Evolutionary conservation across 2,329 filamentous ascomycete species (phyloP).

Genomic region (Ophiostoma sp.): DNA sequence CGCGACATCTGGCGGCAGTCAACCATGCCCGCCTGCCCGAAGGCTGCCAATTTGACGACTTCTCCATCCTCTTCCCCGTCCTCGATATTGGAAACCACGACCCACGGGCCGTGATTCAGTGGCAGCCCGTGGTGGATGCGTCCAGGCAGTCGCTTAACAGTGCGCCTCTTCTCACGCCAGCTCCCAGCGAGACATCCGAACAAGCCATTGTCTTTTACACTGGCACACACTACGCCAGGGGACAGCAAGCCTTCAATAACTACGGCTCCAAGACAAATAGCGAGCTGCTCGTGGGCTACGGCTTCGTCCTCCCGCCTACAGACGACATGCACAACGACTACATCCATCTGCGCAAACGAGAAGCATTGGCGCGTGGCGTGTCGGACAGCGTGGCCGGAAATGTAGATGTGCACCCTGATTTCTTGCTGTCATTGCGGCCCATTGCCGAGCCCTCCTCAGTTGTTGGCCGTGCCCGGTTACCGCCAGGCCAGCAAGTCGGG

Average conservation of each 20-base stretch:
- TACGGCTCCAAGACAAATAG: constrained; percentile 75
- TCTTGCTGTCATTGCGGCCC: constrained; percentile 55
- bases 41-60: constrained; percentile 50
- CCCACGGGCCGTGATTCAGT: constrained; percentile 58
- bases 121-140: constrained; percentile 51
- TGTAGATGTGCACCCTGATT: constrained; percentile 38
- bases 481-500: neutral
- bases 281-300: constrained; percentile 65
- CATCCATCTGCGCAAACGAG: constrained; percentile 54
- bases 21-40: constrained; percentile 34
- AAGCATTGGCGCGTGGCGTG: constrained; percentile 26
- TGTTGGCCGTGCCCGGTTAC: neutral
- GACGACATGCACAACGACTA: constrained; percentile 59
- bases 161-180: neutral
- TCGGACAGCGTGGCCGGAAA: constrained; percentile 21
- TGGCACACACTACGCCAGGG: constrained; percentile 47
- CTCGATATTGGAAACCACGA: constrained; percentile 73
- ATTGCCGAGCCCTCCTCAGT: constrained; percentile 39
- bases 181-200: neutral
- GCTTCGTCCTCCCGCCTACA: constrained; percentile 56
- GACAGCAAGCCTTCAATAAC: constrained; percentile 66
- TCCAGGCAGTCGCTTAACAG: neutral
- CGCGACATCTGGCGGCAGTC: neutral
- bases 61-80: constrained; percentile 68
- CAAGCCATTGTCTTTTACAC: constrained; percentile 44